Percentiles rank a stretch among this genome's conserved stretches.
These are phyloP conservation scores for Wallacemonas sp. DNA, from an alignment of 208 protist genomes.

Conservation along the genomic window DNA sequence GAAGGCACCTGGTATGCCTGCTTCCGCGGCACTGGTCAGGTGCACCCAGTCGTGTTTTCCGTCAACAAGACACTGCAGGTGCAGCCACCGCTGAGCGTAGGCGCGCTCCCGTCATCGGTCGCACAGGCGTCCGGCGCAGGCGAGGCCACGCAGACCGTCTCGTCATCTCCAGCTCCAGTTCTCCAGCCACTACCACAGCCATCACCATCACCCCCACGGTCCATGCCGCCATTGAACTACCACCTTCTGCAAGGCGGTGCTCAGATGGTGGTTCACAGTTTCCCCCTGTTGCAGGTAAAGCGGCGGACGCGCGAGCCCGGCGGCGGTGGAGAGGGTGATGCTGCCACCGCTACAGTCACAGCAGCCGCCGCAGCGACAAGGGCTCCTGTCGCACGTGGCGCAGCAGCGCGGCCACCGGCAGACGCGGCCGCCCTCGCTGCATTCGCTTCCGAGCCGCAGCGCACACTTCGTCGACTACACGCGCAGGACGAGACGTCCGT, in stretches of 20 bases:
- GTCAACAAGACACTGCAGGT: slow-evolving; percentile 35
- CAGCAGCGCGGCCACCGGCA: not conserved
- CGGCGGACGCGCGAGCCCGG: slow-evolving; percentile 36
- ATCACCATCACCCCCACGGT: not conserved
- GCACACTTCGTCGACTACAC: slow-evolving; percentile 29
- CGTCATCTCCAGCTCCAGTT: not conserved
- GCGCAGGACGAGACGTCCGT: not conserved
- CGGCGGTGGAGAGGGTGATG: too few species aligned
- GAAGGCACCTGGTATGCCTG: slow-evolving; percentile 57
- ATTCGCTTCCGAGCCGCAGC: slow-evolving; percentile 48
- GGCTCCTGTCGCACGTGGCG: not conserved
- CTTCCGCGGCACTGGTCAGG: slow-evolving; percentile 53
- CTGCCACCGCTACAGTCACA: not conserved
- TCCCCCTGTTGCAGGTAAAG: slow-evolving; percentile 59
- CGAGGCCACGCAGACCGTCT: not conserved
- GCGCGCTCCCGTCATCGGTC: not conserved
- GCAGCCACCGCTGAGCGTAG: slow-evolving; percentile 22
- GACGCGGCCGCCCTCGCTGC: slow-evolving; percentile 14
- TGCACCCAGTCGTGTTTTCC: slow-evolving; percentile 47
- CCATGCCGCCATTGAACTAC: slow-evolving; percentile 35
- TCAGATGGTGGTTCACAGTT: slow-evolving; percentile 59
- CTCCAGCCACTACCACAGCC: slow-evolving; percentile 12
- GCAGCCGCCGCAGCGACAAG: not conserved
- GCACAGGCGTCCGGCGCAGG: not conserved
- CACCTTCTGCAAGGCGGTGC: slow-evolving; percentile 68